Percentiles rank a stretch among this genome's conserved stretches.
Conservation (phyloP, 495 filamentous ascomycete genomes). For the Podospora australis region DNA sequence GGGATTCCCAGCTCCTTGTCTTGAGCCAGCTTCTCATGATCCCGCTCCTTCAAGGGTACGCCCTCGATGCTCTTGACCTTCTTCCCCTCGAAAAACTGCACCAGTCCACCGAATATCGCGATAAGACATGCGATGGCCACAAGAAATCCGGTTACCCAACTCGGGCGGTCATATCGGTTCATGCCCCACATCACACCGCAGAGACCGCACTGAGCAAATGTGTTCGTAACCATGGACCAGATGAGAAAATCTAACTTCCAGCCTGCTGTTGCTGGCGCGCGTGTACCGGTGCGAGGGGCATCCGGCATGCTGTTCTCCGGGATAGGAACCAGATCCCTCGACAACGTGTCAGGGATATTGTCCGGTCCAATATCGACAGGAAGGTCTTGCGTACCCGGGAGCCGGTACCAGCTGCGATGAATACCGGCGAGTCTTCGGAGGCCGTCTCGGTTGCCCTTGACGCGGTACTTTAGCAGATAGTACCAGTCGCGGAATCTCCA, state of each 20-base stretch:
- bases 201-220: conserved; percentile 63
- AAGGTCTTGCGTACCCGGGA: conserved; percentile 49
- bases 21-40: conserved; percentile 36
- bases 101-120: conserved; percentile 60
- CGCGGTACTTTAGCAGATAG: conserved; percentile 57
- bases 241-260: conserved; percentile 82
- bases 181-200: conserved; percentile 76
- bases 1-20: conserved; percentile 45
- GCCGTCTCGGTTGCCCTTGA: conserved; percentile 45
- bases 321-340: conserved; percentile 43
- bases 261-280: conserved; percentile 55
- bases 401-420: conserved; percentile 64
- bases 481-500: conserved; percentile 81
- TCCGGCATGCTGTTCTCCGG: conserved; percentile 50
- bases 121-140: conserved; percentile 63
- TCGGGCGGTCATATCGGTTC: conserved; percentile 62
- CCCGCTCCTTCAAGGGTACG: conserved; percentile 42
- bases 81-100: conserved; percentile 60
- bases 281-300: conserved; percentile 54
- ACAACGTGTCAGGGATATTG: conserved; percentile 31
- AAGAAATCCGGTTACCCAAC: conserved; percentile 69
- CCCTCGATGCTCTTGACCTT: conserved; percentile 62
- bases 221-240: conserved; percentile 69
- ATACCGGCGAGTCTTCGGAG: conserved; percentile 58
- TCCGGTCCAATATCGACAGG: conserved; percentile 37